Evolutionary conservation across 2,329 filamentous ascomycete genomes (phyloP).

Genomic region (Xylariaceae sp.): DNA sequence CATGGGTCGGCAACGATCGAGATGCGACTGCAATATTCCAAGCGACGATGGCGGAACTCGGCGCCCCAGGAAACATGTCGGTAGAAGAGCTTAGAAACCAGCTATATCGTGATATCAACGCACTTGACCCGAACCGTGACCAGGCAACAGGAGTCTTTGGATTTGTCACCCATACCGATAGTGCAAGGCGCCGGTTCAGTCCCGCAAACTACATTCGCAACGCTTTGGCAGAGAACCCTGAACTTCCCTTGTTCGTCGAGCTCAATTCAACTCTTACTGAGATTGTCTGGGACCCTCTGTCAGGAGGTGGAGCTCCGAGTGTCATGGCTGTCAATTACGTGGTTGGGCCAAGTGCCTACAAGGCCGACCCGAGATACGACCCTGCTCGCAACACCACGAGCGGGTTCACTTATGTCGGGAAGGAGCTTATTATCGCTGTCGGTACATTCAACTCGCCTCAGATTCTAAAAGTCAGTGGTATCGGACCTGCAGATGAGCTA

Average conservation of each 20-base stretch:
- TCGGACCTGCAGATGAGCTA: constrained; percentile 49
- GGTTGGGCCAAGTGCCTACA: constrained; percentile 32
- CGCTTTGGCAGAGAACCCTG: constrained; percentile 26
- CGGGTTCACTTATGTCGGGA: constrained; percentile 45
- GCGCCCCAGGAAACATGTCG: constrained; percentile 28
- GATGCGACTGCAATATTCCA: constrained; percentile 29
- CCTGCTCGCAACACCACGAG: constrained; percentile 38
- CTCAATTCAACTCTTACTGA: constrained; percentile 31
- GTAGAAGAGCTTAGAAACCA: constrained; percentile 27
- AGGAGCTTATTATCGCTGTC: constrained; percentile 57
- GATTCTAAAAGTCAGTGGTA: constrained; percentile 54
- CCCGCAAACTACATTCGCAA: constrained; percentile 34
- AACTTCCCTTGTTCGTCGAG: constrained; percentile 31
- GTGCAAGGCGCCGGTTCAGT: constrained; percentile 24
- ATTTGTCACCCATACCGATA: constrained; percentile 32
- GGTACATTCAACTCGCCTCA: constrained; percentile 61
- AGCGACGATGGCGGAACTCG: constrained; percentile 24
- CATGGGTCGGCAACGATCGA: constrained; percentile 28
- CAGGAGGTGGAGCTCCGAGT: constrained; percentile 25
- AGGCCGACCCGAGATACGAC: constrained; percentile 32
- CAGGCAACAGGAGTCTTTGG: constrained; percentile 33
- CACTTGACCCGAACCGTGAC: constrained; percentile 28
- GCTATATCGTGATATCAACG: constrained; percentile 34
- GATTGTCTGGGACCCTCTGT: constrained; percentile 33
- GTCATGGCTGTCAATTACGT: constrained; percentile 35